phyloP scores from a whole-genome alignment of 2,329 filamentous ascomycete genomes.

The Diaporthe amygdali region DNA sequence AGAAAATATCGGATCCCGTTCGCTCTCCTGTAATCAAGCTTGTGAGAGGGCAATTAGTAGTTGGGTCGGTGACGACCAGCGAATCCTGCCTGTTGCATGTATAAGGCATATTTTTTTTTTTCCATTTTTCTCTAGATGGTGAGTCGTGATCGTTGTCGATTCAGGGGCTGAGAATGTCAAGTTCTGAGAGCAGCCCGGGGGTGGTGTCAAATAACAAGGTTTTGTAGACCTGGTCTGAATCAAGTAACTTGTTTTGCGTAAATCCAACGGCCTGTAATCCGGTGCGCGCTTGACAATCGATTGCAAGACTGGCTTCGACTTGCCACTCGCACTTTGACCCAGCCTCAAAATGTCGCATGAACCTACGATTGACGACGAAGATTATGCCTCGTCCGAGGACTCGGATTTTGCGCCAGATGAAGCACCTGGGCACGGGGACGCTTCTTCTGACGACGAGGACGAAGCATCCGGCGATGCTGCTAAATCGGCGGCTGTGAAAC shows the following conservation, averaged over 20 bases:
- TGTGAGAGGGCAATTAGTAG: constrained; percentile 20
- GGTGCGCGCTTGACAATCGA: neutral
- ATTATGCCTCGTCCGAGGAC: constrained; percentile 74
- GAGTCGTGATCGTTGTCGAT: neutral
- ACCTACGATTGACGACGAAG: constrained; percentile 48
- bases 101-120: neutral
- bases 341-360: constrained; percentile 47
- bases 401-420: constrained; percentile 74
- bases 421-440: constrained; percentile 39
- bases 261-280: neutral
- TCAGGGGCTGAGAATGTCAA: neutral
- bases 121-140: neutral
- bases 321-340: neutral
- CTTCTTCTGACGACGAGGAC: constrained; percentile 56
- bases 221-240: neutral
- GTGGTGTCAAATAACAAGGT: neutral
- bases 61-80: constrained; percentile 19
- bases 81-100: constrained; percentile 22
- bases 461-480: constrained; percentile 35
- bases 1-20: constrained; percentile 18
- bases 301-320: neutral
- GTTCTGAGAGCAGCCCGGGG: neutral
- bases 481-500: constrained; percentile 34
- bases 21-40: constrained; percentile 18
- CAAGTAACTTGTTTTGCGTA: neutral